phyloP scores from a whole-genome alignment of 306 rosid species.

The Quercus glauca region DNA sequence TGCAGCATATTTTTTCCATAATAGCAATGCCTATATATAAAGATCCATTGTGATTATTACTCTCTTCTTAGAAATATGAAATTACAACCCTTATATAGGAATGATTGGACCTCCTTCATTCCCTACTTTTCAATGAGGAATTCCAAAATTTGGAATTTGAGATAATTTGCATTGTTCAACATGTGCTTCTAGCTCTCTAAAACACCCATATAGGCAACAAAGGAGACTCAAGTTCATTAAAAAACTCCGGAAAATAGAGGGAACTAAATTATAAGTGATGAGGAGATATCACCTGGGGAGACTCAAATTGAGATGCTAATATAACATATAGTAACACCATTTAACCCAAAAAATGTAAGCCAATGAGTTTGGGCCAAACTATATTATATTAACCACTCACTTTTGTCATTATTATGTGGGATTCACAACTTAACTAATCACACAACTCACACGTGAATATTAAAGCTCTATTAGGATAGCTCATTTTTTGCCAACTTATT shows the following conservation, averaged over 20 bases:
- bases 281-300: too few relatives aligned
- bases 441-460: too few relatives aligned
- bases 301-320: too few relatives aligned
- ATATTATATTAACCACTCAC: too few relatives aligned
- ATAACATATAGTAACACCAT: too few relatives aligned
- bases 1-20: background rate
- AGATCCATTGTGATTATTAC: background rate
- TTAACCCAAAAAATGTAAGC: too few relatives aligned
- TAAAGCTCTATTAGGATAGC: too few relatives aligned
- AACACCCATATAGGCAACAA: background rate
- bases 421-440: too few relatives aligned
- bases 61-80: background rate
- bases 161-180: background rate
- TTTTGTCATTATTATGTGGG: too few relatives aligned
- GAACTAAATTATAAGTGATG: background rate
- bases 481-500: too few relatives aligned
- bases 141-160: background rate
- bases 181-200: background rate
- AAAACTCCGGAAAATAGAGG: background rate
- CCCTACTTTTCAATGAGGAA: background rate
- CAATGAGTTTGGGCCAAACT: too few relatives aligned
- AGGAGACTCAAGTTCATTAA: background rate
- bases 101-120: background rate
- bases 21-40: background rate
- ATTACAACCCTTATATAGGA: background rate